phyloP scores from a whole-genome alignment of 176 grass and related monocot species.

The Echinochloa phyllopogon region DNA sequence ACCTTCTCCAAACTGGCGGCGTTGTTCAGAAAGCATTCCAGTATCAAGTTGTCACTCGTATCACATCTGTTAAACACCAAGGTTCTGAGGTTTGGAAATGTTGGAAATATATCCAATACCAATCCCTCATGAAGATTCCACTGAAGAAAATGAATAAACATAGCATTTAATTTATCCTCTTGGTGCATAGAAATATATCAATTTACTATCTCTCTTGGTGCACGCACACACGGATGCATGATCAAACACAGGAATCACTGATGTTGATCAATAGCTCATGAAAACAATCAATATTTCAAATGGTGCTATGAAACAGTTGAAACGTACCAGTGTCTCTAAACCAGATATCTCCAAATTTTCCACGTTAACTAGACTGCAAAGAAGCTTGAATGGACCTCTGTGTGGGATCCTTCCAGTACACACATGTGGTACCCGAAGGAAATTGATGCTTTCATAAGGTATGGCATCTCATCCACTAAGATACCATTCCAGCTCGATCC shows the following conservation, averaged over 20 bases:
- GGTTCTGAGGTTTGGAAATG: slow-evolving; percentile 12
- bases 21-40: slow-evolving; percentile 11
- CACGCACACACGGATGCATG: too few species aligned
- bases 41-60: not conserved
- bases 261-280: not conserved
- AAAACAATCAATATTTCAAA: not conserved
- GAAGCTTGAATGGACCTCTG: slow-evolving; percentile 1
- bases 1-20: slow-evolving; percentile 30
- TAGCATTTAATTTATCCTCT: not conserved
- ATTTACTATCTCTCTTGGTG: too few species aligned
- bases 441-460: not conserved
- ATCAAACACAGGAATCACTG: too few species aligned
- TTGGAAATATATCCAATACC: slow-evolving; percentile 12
- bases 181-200: too few species aligned
- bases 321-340: slow-evolving; percentile 5
- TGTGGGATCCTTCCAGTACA: too few species aligned
- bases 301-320: not conserved
- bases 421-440: not conserved
- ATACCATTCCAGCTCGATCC: not conserved
- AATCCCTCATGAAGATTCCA: not conserved
- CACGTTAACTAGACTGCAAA: slow-evolving; percentile 20
- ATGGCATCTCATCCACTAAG: slow-evolving; percentile 16
- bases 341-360: slow-evolving; percentile 5
- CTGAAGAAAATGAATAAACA: not conserved
- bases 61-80: slow-evolving; percentile 5